Base-by-base conservation (phyloP, 371 early-diverging fungal genomes). In the Syncephalastrum contaminatum region DNA sequence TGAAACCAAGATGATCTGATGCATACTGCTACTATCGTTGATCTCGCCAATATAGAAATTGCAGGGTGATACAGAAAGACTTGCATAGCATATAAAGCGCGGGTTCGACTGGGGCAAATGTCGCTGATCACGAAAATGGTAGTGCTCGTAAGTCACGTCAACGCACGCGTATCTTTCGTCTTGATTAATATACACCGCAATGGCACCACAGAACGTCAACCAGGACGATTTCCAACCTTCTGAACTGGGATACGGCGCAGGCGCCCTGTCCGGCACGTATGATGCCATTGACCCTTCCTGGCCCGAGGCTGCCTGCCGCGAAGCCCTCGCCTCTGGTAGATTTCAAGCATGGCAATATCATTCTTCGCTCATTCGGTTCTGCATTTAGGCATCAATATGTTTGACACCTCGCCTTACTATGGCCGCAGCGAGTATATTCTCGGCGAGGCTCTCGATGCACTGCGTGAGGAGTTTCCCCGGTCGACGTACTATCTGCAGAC, bases 341-440 rank as follows among this genome's bases (percentile, higher is more conserved):
- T 8, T 8, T 56, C 16, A 18, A 0, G 36, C 13, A n/a, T n/a
- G n/a, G n/a, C n/a, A n/a, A n/a, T n/a, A n/a, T n/a, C n/a, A n/a
- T n/a, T n/a, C n/a, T 0, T 30, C 7, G 12, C 36, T 30, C 36
- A 30, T 12, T 30, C 2, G 39, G 30, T 4, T 3, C n/a, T 40
- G 22, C 14, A 19, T 1, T 15, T 68, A 75, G 90, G 88, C 5
- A 84, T 92, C 67, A 87, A 85, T 58, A 67, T 80, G 16, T 82
- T 89, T 53, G 92, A 92, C 51, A 90, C 92, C 1, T 88, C 89
- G 1, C 90, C 90, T 8, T 92, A 88, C 59, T 92, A 92, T 61
- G 84, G 84, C 18, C 69, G 81, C 41, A 88, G 88, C 49, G 90
- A 92, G 62, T 57, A 66, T n/a, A 74, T 86, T 36, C 76, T 92